Base-by-base conservation (phyloP, 768 basidiomycete genomes). In the Artomyces pyxidatus region DNA sequence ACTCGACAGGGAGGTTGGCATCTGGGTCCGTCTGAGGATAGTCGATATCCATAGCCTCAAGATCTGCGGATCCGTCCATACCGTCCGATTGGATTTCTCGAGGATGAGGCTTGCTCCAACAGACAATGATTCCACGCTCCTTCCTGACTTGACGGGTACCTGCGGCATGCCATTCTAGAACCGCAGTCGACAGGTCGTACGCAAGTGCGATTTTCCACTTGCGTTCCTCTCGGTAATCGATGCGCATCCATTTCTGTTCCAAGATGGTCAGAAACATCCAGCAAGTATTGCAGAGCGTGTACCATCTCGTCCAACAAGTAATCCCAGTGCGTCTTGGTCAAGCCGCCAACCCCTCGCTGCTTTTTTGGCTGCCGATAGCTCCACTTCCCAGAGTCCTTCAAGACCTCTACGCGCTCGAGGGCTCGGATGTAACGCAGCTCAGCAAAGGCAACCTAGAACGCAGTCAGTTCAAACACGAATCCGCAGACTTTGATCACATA, bases 301-400 rank as follows among this genome's bases (percentile, higher is more conserved):
- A 89, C 91, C 92, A 97, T 92, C 67, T 99, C 96, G 52, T 98
- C 95, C 65, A 99, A 67, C 28, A 99, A 72, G 65, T 93, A 88
- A 63, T 98, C 96, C 91, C 91, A 94, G 60, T 97, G 92, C 1
- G 85, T 80, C 67, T 94, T 96, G 2, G 72, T 70, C 42, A 83
- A 57, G 1, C 83, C 81, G 19, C 84, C 81, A 16, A 92, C 74
- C 25, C 81, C 85, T 50, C 88, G 75, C 60, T 94, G 89, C 65
- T 93, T 95, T 67, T 95, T 97, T 9, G 93, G 92, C 60, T 99
- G 96, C 45, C 95, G 71, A 58, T 95, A 89, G 56, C 87, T 86
- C 95, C 96, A 99, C 29, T 80, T 72, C 3, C 83, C 83, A 10
- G 76, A 77, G 23, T 78, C 75, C 64, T 96, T 94, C 50, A 97